Evolutionary conservation across 2,329 filamentous ascomycete species (phyloP), one percentile per base, ranked within the genome.

Genomic region (Verticillium dahliae): DNA sequence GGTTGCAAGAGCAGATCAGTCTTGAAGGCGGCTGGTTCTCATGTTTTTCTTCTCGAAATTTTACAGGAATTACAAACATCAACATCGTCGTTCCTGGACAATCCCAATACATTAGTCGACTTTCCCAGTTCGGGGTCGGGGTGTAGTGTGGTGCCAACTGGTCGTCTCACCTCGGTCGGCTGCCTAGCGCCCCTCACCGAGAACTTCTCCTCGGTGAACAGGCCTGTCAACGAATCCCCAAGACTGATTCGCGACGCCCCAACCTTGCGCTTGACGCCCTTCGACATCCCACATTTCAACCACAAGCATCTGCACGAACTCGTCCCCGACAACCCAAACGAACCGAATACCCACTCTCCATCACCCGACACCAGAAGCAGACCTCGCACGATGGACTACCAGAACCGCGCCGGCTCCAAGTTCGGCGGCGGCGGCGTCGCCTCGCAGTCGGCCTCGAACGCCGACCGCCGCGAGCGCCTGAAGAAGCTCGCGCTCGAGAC

Each of bases 401-500:
- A 97, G 82, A 97, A 98, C 76, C 91, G 94, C 70, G 93, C 91
- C 65, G 95, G 95, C 72, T 97, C 92, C 76, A 98, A 98, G 76
- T 98, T 98, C 76, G 95, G 95, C 74, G 95, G 95, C 73, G 95
- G 95, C 71, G 95, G 95, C 76, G 93, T 98, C 69, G 95, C 95
- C 75, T 97, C 93, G 6, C 87, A 92, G 72, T 93, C 90, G 70
- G 91, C 92, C 62, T 96, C 92, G 65, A 98, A 98, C 77, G 94
- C 95, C 67, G 95, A 98, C 84, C 92, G 95, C 63, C 91, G 95
- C 74, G 95, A 99, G 77, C 93, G 95, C 66, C 89, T 99, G 45
- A 92, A 94, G 76, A 97, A 97, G 81, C 92, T 99, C 73, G 95
- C 95, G 62, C 91, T 99, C 72, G 95, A 99, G 80, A 96, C 92